Base-by-base conservation (phyloP, 805 yeast genomes). In the Saccharomycopsis babjevae region DNA sequence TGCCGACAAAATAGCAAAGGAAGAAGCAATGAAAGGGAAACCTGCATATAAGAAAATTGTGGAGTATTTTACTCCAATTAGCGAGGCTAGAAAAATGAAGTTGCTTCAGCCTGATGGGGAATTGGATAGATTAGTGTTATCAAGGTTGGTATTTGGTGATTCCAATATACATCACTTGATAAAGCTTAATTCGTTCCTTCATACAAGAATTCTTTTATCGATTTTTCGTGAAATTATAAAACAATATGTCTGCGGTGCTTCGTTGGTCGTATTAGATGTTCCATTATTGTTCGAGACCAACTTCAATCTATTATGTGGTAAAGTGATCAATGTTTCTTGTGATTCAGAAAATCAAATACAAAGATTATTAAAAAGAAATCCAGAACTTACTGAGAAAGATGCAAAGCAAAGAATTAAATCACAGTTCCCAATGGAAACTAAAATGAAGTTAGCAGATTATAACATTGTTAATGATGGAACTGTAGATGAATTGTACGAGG, bases 1-100 rank as follows among this genome's bases (percentile, higher is more conserved):
- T 74, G 98, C 99, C 0, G 99, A 94, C 71, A 71, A 81, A 57
- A 86, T 96, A 54, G 98, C 99, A 0, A 80, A 87, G 62, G 84
- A 89, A 63, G 88, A 92, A 7, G 96, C 93, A 11, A 81, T 79
- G 65, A 97, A 97, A 0, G 96, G 94, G 0, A 79, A 77, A 54
- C 74, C 76, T 1, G 96, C 93, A 0, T 91, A 88, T 71, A 74
- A 77, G 0, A 74, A 81, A 65, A 86, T 94, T 8, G 82, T 89
- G 0, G 70, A 67, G 7, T 74, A 86, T 55, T 94, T 93, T 68
- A 30, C 63, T 3, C 40, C 56, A 6, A 68, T 72, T 22, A 50
- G 55, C 25, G 59, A 56, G 6, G 52, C 52, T 25, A 22, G 28
- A 22, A 46, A 46, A 6, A 25, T 22, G n/a, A 50, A 55, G n/a